Evolutionary conservation across 306 rosid species (phyloP), one percentile per base, ranked within the genome.

Genomic region (Trifolium subterraneum): DNA sequence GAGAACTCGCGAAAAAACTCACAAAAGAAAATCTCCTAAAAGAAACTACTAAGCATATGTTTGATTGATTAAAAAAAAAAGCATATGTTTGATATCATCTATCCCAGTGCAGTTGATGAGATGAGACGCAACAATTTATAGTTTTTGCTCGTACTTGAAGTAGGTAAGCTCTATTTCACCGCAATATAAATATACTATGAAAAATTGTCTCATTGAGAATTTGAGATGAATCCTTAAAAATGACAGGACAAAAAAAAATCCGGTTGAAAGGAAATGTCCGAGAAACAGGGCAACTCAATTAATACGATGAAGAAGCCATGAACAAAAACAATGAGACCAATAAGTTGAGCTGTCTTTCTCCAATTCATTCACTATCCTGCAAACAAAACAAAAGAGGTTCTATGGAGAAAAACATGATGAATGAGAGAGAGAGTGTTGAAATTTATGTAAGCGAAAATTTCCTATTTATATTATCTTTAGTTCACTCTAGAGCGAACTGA

Each of bases 301-400:
- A 41, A 29, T 70, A 18, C 25, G 64, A 10, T 5, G 42, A 61
- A 68, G 75, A 68, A 66, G 42, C 12, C 52, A 59, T 14, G 25
- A 47, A 73, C 36, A 51, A 48, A 56, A 47, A 73, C 36, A 51
- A 48, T 68, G 61, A 54, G 71, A 59, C 71, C n/a, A 64, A 45
- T 25, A 36, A 36, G 52, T 39, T 74, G 33, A 19, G 61, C 42
- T 58, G 11, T 41, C 68, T 52, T 68, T 75, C 72, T 29, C 63
- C 72, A 61, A 41, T 29, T 68, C 52, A 73, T 51, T 27, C 65
- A 33, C 83, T 38, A 59, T 60, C 83, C 75, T 68, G 79, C 67
- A 25, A 74, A 68, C 35, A 64, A 45, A 64, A 63, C 2, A 50
- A 62, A 52, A 15, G 31, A 48, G 54, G 56, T 4, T 73, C 35